Evolutionary conservation across 768 basidiomycete genomes (phyloP), one percentile per base, ranked within the genome.

Genomic region (Amanita brunnescens): DNA sequence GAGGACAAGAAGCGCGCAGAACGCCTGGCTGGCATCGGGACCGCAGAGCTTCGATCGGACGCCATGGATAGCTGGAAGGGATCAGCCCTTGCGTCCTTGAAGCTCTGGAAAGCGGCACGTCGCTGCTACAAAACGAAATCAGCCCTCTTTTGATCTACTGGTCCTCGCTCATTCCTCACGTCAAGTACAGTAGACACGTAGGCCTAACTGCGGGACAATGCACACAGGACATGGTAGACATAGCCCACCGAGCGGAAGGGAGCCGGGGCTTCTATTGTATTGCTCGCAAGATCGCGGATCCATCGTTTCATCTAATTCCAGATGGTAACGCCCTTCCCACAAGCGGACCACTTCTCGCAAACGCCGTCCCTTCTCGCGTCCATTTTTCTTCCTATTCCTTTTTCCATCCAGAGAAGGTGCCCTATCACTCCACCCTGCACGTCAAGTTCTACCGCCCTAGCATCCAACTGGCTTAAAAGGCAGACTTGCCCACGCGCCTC

Each of bases 271-370:
- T 51, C 40, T 8, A 44, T 43, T 51, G n/a, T 35, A 44, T 30
- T 2, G 26, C 16, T n/a, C 8, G 34, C 32, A 10, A 30, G 23
- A 44, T 51, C 41, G 50, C 50, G 50, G 50, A 43, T 51, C 50
- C 50, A 4, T 44, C 42, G 14, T 21, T 51, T 51, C 42, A 43
- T 44, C 33, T 44, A 34, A 35, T 51, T 51, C 32, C 9, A 35
- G 41, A 51, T 51, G 18, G 50, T 26, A 51, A 51, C 30, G 10
- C 4, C 16, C 18, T 50, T n/a, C 34, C 38, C 38, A 24, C 41
- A 26, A 51, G n/a, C 41, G 30, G 7, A 7, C 14, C 41, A 30
- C 49, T 33, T 49, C 47, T 49, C 8, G 35, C 21, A n/a, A n/a
- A n/a, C n/a, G 14, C 38, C 49, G 47, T 32, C 38, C 29, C 49